phyloP scores from a whole-genome alignment of 1,284 basidiomycete genomes.

The Xerocomus nothofagi region DNA sequence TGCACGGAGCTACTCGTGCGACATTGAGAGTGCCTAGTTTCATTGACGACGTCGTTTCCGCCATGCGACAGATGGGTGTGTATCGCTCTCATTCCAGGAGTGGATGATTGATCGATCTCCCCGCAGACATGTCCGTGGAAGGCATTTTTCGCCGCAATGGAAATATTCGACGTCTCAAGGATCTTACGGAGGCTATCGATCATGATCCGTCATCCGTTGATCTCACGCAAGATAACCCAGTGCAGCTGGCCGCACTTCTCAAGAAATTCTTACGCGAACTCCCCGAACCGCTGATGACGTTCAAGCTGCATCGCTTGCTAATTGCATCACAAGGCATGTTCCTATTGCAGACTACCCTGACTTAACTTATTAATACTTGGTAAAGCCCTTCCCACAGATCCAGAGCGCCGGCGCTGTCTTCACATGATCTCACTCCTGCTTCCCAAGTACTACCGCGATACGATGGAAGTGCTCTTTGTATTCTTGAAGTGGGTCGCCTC shows the following conservation, averaged over 20 bases:
- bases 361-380: constrained; percentile 12
- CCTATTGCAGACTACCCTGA: constrained; percentile 2
- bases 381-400: constrained; percentile 71
- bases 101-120: constrained; percentile 1
- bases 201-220: constrained; percentile 90
- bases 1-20: constrained; percentile 85
- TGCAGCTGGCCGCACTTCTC: constrained; percentile 93
- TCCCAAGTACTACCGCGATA: constrained; percentile 94
- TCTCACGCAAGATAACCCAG: constrained; percentile 92
- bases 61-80: constrained; percentile 99
- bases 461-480: constrained; percentile 96
- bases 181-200: constrained; percentile 90
- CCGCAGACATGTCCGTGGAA: constrained; percentile 93
- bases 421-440: constrained; percentile 87
- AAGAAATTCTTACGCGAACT: constrained; percentile 98
- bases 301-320: constrained; percentile 88
- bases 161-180: constrained; percentile 91
- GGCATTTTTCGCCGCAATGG: constrained; percentile 99
- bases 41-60: constrained; percentile 96
- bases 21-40: constrained; percentile 92
- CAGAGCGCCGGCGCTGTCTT: constrained; percentile 80
- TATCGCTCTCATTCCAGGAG: constrained; percentile 18
- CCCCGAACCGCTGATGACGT: constrained; percentile 95
- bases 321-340: constrained; percentile 85
- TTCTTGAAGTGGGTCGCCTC: constrained; percentile 99